A percentile compares a stretch with the other conserved stretches of the same genome.
Evolutionary conservation across 306 rosid species (phyloP).

Genomic region (Castanea sativa): DNA sequence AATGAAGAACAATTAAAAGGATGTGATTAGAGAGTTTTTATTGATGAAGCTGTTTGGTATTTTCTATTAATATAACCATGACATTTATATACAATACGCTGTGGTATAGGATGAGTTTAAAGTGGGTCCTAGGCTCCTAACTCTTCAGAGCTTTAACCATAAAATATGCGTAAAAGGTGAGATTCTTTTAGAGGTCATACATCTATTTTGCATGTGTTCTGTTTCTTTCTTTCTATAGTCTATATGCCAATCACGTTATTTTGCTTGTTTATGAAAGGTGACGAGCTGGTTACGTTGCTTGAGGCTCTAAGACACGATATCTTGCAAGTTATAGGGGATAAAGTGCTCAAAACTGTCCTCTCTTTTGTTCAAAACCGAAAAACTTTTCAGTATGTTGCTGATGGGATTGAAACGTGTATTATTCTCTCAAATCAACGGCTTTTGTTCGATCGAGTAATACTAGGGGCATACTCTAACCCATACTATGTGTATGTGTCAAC

Average conservation of each 20-base stretch:
- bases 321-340: not conserved
- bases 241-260: slow-evolving; percentile 17
- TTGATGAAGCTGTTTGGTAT: not conserved
- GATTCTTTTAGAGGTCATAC: not conserved
- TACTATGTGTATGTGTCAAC: too few species aligned
- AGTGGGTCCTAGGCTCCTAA: not conserved
- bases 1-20: not conserved
- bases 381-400: not conserved
- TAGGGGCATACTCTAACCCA: too few species aligned
- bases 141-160: slow-evolving; percentile 11
- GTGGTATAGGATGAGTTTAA: not conserved
- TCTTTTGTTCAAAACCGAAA: slow-evolving; percentile 9
- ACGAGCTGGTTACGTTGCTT: slow-evolving; percentile 5
- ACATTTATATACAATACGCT: not conserved
- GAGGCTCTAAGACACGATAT: slow-evolving; percentile 8
- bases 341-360: not conserved
- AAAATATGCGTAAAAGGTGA: slow-evolving; percentile 3
- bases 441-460: rapidly evolving
- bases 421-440: too few species aligned
- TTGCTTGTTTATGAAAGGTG: slow-evolving; percentile 11
- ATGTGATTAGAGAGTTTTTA: not conserved
- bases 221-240: not conserved
- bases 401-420: too few species aligned
- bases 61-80: not conserved
- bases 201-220: not conserved